Conservation (phyloP, 768 basidiomycete genomes). For the Boletales sp. region DNA sequence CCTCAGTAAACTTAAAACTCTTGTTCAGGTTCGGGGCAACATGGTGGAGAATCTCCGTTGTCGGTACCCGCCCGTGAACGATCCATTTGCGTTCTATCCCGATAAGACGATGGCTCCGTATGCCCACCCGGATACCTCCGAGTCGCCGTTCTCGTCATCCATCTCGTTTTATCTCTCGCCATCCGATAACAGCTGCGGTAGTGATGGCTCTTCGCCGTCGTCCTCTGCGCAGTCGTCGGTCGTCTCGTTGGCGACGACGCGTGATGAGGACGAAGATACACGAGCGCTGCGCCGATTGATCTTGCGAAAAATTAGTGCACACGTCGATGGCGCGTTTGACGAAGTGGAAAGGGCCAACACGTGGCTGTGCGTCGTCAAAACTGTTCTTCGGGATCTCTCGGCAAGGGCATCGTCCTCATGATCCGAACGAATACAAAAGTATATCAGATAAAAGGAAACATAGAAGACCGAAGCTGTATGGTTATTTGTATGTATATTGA, state of each 20-base stretch:
- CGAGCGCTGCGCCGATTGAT: slow-evolving; percentile 60
- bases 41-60: slow-evolving; percentile 44
- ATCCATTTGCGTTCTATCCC: slow-evolving; percentile 20
- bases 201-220: slow-evolving; percentile 14
- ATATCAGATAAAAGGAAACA: not conserved
- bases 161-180: slow-evolving; percentile 23
- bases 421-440: slow-evolving; percentile 1
- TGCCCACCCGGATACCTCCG: not conserved
- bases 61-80: slow-evolving; percentile 20
- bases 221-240: slow-evolving; percentile 34
- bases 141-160: slow-evolving; percentile 4
- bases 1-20: slow-evolving; percentile 1
- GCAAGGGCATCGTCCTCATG: slow-evolving; percentile 12
- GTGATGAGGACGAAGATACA: slow-evolving; percentile 62
- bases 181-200: slow-evolving; percentile 5
- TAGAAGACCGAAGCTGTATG: slow-evolving; percentile 18
- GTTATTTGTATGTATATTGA: slow-evolving; percentile 34
- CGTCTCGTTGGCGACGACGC: slow-evolving; percentile 46
- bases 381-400: slow-evolving; percentile 56
- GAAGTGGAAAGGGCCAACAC: slow-evolving; percentile 56
- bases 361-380: slow-evolving; percentile 66
- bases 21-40: slow-evolving; percentile 45
- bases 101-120: not conserved
- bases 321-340: slow-evolving; percentile 52
- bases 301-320: slow-evolving; percentile 60